Percentiles rank a stretch among this genome's conserved stretches.
These are phyloP conservation scores for Lachancea kluyveri DNA, from an alignment of 805 yeast species.

Conservation along the genomic window DNA sequence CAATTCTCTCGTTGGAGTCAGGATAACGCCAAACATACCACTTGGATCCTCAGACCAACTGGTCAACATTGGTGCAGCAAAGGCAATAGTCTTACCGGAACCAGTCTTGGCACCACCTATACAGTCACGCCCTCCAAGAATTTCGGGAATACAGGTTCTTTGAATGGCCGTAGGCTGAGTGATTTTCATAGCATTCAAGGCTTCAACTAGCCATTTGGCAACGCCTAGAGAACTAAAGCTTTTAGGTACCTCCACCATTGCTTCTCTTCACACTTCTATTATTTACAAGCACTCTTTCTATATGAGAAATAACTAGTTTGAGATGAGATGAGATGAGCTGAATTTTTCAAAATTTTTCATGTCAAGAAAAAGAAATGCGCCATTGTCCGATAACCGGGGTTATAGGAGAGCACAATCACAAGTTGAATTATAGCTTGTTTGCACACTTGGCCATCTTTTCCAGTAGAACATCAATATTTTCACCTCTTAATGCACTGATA, in stretches of 20 bases:
- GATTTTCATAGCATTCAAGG: conserved; percentile 77
- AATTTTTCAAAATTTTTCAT: conserved; percentile 5
- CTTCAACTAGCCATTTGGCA: conserved; percentile 80
- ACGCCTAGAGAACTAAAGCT: conserved; percentile 62
- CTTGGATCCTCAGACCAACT: conserved; percentile 93
- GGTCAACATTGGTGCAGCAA: conserved; percentile 95
- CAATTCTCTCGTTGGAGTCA: conserved; percentile 91
- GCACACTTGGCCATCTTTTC: conserved; percentile 58
- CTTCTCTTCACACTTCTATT: background rate
- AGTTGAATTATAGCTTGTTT: background rate
- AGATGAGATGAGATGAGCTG: conserved; percentile 13
- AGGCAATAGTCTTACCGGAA: conserved; percentile 95
- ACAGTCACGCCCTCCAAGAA: conserved; percentile 73
- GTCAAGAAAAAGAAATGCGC: background rate
- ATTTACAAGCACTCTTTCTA: conserved; percentile 1
- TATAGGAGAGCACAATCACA: background rate
- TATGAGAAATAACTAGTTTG: too few relatives aligned
- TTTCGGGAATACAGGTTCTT: conserved; percentile 79
- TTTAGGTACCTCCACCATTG: conserved; percentile 9
- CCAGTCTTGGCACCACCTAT: conserved; percentile 99
- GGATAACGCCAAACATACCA: conserved; percentile 82
- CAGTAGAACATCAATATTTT: conserved; percentile 67
- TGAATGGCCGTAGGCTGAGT: conserved; percentile 83
- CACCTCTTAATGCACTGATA: conserved; percentile 69
- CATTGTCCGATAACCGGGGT: background rate